Conservation (phyloP, 192 early-diverging fungal genomes). For the Linnemannia schmuckeri region DNA sequence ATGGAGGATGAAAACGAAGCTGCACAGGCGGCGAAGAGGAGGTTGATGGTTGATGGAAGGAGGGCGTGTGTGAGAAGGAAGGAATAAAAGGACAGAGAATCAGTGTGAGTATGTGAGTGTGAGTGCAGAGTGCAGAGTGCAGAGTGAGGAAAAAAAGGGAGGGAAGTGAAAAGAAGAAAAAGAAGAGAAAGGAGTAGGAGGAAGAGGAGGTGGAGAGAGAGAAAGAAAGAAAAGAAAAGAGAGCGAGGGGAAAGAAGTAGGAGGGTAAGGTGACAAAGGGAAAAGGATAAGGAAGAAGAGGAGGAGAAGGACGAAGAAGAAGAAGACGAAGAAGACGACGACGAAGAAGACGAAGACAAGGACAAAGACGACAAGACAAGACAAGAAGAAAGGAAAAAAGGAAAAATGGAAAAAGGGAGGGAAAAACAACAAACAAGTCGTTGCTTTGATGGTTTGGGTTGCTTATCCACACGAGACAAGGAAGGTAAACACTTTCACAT, state of each 20-base stretch:
- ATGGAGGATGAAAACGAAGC: neutral
- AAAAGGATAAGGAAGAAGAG: neutral
- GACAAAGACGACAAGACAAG: neutral
- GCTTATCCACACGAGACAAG: neutral
- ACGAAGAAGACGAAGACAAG: neutral
- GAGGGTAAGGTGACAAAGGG: conserved; percentile 21
- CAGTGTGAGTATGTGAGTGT: neutral
- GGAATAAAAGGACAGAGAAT: neutral
- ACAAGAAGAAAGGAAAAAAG: neutral
- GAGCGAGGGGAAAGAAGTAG: neutral
- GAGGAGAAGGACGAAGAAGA: neutral
- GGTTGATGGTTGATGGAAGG: neutral
- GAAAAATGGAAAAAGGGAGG: neutral
- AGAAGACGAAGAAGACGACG: neutral
- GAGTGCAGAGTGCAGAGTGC: neutral
- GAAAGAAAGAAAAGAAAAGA: neutral
- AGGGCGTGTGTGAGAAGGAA: neutral
- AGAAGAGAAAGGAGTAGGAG: neutral
- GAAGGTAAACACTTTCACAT: neutral
- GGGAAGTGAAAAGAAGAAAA: neutral
- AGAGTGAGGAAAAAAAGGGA: neutral
- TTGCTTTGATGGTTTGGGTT: neutral
- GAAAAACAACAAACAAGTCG: neutral
- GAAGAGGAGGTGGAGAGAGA: neutral
- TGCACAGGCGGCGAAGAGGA: neutral